Evolutionary conservation across 768 basidiomycete genomes (phyloP), one percentile per base, ranked within the genome.

Genomic region (Exsudoporus frostii): DNA sequence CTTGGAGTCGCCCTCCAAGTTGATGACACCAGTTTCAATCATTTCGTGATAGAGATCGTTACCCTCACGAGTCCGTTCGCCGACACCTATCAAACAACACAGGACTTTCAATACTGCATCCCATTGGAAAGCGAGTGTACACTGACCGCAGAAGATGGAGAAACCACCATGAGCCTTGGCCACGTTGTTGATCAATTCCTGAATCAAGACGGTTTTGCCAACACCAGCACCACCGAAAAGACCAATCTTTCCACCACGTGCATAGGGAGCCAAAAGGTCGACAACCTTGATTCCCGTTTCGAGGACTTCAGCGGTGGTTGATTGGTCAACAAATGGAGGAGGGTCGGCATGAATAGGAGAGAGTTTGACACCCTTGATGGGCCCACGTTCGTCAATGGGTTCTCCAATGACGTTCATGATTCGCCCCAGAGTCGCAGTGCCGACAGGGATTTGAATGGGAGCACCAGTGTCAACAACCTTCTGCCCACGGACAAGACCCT

Each of bases 381-480:
- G 95, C 55, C 97, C 97, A 78, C 97, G 94, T 74, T 98, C 95
- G 75, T 99, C 97, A 72, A 99, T 98, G 70, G 97, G 94, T 73
- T 98, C 95, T 67, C 97, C 97, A 76, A 99, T 98, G 76, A 99
- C 97, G 76, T 98, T 99, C 93, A 99, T 98, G 83, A 99, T 99
- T 69, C 97, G 93, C 45, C 97, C 97, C 54, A 99, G 87, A 52
- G 92, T 95, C 53, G 82, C 92, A 56, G 83, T 84, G 59, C 97
- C 97, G 68, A 99, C 97, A 62, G 97, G 97, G 58, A 99, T 92
- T 76, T 82, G 81, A 76, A 99, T 99, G 74, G 97, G 97, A 46
- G 87, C 79, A 71, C 97, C 97, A 36, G 96, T 97, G 76, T 98
- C 97, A 67, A 97, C 69, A 68, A 98, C 97, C 79, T 86, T 93